Percentiles rank a stretch among this genome's conserved stretches.
Conservation (phyloP, 352 stramenopile species). For the Globisporangium canariense region DNA sequence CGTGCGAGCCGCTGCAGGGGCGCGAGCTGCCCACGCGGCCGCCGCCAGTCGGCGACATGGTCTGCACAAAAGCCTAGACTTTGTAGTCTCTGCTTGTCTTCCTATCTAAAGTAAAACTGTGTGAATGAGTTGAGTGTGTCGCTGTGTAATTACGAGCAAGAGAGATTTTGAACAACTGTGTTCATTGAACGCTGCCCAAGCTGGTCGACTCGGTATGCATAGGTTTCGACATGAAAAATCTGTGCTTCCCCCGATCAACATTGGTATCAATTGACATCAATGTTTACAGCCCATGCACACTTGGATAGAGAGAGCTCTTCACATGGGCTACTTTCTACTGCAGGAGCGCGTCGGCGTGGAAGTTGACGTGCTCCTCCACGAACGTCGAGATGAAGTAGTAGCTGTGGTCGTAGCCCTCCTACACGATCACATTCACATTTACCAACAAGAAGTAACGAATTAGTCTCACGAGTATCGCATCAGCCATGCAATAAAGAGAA, state of each 20-base stretch:
- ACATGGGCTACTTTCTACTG: slow-evolving; percentile 18
- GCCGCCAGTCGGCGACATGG: not conserved
- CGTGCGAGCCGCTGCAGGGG: slow-evolving; percentile 16
- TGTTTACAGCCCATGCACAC: too few relatives aligned
- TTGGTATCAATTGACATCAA: too few relatives aligned
- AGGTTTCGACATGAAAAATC: not conserved
- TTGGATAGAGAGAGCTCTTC: not conserved
- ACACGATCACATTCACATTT: not conserved
- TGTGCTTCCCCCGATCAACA: not conserved
- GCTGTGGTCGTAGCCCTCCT: slow-evolving; percentile 95
- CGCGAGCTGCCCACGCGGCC: not conserved
- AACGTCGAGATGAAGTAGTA: slow-evolving; percentile 98
- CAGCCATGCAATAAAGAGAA: not conserved
- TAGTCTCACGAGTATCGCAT: not conserved
- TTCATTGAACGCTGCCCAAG: not conserved
- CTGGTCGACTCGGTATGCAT: not conserved
- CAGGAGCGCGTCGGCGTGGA: slow-evolving; percentile 89
- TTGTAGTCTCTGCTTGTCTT: not conserved
- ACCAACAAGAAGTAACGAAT: not conserved
- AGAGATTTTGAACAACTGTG: slow-evolving; percentile 3
- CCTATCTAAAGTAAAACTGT: slow-evolving; percentile 3
- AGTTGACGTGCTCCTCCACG: slow-evolving; percentile 94
- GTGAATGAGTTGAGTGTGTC: slow-evolving; percentile 2
- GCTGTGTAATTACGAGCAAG: not conserved
- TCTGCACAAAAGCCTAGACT: slow-evolving; percentile 3